Evolutionary conservation across 495 filamentous ascomycete genomes (phyloP), one percentile per base, ranked within the genome.

Genomic region (Penicillium salamii): DNA sequence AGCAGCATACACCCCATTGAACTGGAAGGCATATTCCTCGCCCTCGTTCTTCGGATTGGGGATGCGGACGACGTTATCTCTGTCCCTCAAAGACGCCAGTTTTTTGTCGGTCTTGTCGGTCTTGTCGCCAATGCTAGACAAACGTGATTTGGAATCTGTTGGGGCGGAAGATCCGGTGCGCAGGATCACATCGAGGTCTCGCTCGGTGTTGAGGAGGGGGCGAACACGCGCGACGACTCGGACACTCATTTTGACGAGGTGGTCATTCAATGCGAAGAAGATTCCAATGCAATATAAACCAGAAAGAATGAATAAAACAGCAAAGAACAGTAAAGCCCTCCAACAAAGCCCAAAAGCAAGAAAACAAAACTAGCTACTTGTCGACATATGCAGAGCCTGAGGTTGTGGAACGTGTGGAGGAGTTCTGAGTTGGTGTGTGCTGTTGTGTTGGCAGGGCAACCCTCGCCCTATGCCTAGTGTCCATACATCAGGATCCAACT

Each of bases 1-100:
- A 49, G 84, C 79, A 53, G 88, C 89, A 67, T 97, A 96, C 31
- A 97, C 92, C 36, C 88, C 80, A 76, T 91, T 96, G 80, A 97
- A 98, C 23, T 91, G 84, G 61, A 97, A 98, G 18, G 87, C 87
- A 67, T 92, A 98, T 50, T 89, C 85, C 62, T 98, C 93, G 5
- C 79, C 75, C 52, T 88, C 87, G 52, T 97, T 96, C 72, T 91
- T 96, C 0, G 92, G 91, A 67, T 90, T 97, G 17, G 93, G 93
- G 59, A 98, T 96, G 54, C 88, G 86, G 54, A 98, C 83, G 11
- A 91, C 66, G 9, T 82, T 91, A 54, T 75, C 69, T 8, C 81
- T 79, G 29, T 86, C 80, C 36, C 66, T 64, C 41, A 74, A 52
- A 33, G 69, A 65, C 5, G 81, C 78, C 35, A 71, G 45, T 52